Evolutionary conservation across 2,329 filamentous ascomycete genomes (phyloP).

Genomic region (Zasmidium citrigriseum): DNA sequence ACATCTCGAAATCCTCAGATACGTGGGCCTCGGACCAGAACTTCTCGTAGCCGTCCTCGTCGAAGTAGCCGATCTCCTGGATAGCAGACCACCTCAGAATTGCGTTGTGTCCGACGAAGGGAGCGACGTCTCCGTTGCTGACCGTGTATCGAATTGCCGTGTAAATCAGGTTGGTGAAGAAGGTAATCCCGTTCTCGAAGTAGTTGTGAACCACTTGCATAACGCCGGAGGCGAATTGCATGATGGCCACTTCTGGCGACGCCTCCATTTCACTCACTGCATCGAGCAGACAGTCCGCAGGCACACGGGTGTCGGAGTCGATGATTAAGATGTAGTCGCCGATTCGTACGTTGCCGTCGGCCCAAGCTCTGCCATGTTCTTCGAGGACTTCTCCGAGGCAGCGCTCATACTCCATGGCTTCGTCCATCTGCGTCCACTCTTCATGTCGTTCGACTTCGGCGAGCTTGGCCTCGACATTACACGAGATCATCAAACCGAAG

Average conservation of each 20-base stretch:
- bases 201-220: constrained; percentile 74
- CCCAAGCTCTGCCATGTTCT: constrained; percentile 59
- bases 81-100: constrained; percentile 69
- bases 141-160: constrained; percentile 71
- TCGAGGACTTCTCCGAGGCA: constrained; percentile 54
- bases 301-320: constrained; percentile 70
- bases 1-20: constrained; percentile 77
- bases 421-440: constrained; percentile 38
- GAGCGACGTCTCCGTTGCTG: constrained; percentile 69
- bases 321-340: constrained; percentile 68
- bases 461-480: constrained; percentile 63
- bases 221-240: constrained; percentile 72
- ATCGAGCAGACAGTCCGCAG: constrained; percentile 66
- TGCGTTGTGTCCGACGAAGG: constrained; percentile 78
- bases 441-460: constrained; percentile 38
- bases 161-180: constrained; percentile 79
- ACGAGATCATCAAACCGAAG: constrained; percentile 64
- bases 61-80: constrained; percentile 58
- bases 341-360: constrained; percentile 61
- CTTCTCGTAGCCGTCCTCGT: constrained; percentile 62
- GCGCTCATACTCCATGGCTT: constrained; percentile 50
- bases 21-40: constrained; percentile 77
- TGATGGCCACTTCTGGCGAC: constrained; percentile 68
- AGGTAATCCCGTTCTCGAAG: constrained; percentile 76
- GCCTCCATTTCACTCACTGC: constrained; percentile 72